These are phyloP conservation scores for Trichoderma asperellum DNA, from an alignment of 2,329 filamentous ascomycete species.

Conservation along the genomic window DNA sequence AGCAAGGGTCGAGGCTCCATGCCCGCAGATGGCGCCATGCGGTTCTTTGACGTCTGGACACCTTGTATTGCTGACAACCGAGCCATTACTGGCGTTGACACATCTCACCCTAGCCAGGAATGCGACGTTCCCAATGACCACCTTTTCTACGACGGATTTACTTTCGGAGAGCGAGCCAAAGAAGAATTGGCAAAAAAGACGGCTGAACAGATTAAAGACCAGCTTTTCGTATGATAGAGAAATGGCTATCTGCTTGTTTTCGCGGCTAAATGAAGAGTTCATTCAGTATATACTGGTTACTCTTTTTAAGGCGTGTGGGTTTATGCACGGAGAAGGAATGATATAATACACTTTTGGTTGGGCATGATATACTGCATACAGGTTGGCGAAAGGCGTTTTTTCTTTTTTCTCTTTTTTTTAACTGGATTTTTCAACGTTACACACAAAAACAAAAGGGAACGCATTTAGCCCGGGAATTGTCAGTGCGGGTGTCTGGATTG, in stretches of 20 bases:
- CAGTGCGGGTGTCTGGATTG: neutral
- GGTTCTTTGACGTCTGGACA: constrained; percentile 49
- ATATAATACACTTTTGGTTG: neutral
- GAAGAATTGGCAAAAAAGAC: constrained; percentile 30
- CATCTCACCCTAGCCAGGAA: constrained; percentile 25
- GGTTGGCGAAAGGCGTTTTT: constrained; percentile 23
- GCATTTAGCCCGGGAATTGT: neutral
- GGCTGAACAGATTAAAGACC: constrained; percentile 6
- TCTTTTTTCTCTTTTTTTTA: neutral
- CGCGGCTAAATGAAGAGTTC: neutral
- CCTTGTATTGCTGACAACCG: constrained; percentile 45
- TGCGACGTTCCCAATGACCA: constrained; percentile 53
- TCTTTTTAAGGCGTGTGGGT: neutral
- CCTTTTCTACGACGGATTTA: constrained; percentile 58
- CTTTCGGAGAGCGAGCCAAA: constrained; percentile 44
- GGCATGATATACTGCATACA: constrained; percentile 9
- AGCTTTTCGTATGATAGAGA: constrained; percentile 15
- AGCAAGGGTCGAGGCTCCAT: constrained; percentile 48
- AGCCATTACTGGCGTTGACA: constrained; percentile 29
- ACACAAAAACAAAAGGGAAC: neutral
- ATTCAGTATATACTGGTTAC: neutral
- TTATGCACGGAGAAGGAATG: neutral
- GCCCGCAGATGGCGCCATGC: constrained; percentile 38
- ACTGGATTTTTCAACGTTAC: neutral
- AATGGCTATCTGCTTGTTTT: neutral